Evolutionary conservation across 2,329 filamentous ascomycete genomes (phyloP).

Genomic region (Fusarium begoniae): DNA sequence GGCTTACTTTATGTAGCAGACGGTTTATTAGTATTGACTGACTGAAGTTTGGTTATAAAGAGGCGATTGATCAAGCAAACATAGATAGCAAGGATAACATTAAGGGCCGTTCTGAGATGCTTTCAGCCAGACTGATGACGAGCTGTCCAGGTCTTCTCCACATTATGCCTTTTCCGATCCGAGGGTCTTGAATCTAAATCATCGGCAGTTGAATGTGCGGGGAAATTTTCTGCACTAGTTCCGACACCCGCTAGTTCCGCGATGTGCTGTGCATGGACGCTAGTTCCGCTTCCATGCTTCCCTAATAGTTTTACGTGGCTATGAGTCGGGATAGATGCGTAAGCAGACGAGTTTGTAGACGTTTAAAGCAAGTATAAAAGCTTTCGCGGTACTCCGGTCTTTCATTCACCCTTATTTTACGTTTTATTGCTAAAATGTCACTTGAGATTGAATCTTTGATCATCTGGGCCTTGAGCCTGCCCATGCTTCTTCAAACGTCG

Average conservation of each 20-base stretch:
- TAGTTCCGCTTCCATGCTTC: not conserved
- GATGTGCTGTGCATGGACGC: not conserved
- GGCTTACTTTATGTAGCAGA: no score
- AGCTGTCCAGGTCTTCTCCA: no score
- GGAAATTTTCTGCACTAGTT: not conserved
- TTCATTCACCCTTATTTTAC: rapidly evolving
- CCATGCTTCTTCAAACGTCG: not conserved
- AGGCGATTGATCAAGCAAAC: no score
- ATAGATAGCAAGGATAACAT: no score
- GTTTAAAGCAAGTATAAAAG: not conserved
- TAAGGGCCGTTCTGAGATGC: no score
- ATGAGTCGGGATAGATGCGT: not conserved
- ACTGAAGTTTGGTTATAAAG: no score
- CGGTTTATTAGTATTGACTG: no score
- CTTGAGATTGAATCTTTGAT: not conserved
- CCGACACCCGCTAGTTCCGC: not conserved
- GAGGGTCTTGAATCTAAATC: not conserved
- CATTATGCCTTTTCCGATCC: not conserved
- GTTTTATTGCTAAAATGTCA: not conserved
- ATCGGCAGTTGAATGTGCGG: not conserved
- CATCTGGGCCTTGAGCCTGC: not conserved
- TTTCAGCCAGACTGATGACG: no score
- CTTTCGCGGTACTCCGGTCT: not conserved
- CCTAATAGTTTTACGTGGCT: not conserved
- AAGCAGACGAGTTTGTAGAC: not conserved